Conservation (phyloP, 768 basidiomycete genomes). For the Trametes cinnabarina region DNA sequence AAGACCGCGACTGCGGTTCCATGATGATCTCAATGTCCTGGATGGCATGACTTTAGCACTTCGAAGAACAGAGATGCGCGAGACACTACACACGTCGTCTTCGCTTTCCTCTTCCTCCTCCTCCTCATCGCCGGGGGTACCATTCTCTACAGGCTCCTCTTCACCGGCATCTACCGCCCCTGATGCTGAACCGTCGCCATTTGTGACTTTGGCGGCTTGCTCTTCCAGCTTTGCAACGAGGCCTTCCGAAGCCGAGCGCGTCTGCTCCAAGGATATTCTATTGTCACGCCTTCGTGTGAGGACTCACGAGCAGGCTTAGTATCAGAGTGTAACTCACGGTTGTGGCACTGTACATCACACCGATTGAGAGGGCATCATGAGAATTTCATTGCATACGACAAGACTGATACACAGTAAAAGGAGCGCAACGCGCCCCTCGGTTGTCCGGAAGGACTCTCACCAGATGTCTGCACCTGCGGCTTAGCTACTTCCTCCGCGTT, state of each 20-base stretch:
- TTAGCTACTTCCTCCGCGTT: conserved; percentile 20
- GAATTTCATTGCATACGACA: conserved; percentile 35
- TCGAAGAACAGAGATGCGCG: neutral
- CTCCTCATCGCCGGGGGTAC: conserved; percentile 40
- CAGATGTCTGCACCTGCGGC: conserved; percentile 37
- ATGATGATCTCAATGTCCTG: conserved; percentile 91
- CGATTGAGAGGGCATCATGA: conserved; percentile 31
- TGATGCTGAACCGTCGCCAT: conserved; percentile 26
- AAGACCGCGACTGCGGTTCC: conserved; percentile 69
- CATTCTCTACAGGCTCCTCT: conserved; percentile 34
- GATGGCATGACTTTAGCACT: neutral
- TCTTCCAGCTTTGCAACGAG: conserved; percentile 50
- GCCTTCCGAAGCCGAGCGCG: conserved; percentile 40
- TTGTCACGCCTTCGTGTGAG: conserved; percentile 22
- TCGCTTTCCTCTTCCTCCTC: conserved; percentile 44
- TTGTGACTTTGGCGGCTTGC: conserved; percentile 36
- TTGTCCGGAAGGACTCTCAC: conserved; percentile 39
- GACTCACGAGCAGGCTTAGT: conserved; percentile 21
- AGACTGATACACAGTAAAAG: conserved; percentile 36
- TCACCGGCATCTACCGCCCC: conserved; percentile 22
- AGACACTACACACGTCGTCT: conserved; percentile 32
- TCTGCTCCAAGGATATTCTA: conserved; percentile 42
- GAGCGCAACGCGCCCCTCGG: conserved; percentile 28
- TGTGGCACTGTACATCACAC: conserved; percentile 51
- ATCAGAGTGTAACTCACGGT: conserved; percentile 51